A percentile compares a stretch with the other conserved stretches of the same genome.
These are phyloP conservation scores for Aspergillus phoenicis DNA, from an alignment of 2,329 filamentous ascomycete species.

Conservation along the genomic window DNA sequence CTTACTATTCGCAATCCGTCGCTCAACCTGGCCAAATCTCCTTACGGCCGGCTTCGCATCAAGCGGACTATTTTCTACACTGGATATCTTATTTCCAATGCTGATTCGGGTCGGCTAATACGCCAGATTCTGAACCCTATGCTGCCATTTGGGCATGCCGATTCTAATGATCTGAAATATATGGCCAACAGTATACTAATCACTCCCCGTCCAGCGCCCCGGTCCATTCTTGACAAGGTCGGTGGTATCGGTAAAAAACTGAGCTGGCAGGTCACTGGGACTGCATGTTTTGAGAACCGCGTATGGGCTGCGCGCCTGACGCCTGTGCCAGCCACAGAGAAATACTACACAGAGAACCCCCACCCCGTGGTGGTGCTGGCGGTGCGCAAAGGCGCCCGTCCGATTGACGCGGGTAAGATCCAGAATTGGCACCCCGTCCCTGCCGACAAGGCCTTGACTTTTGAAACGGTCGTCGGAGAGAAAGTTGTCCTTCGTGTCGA, in stretches of 20 bases:
- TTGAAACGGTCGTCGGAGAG: conserved; percentile 83
- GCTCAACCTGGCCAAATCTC: conserved; percentile 44
- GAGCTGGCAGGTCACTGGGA: conserved; percentile 77
- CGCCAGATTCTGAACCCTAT: conserved; percentile 60
- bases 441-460: conserved; percentile 69
- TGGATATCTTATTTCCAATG: conserved; percentile 77
- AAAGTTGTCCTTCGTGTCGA: conserved; percentile 83
- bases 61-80: conserved; percentile 90
- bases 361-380: conserved; percentile 81
- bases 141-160: conserved; percentile 63
- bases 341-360: conserved; percentile 76
- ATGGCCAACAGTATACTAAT: conserved; percentile 93
- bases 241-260: conserved; percentile 84
- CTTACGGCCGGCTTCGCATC: conserved; percentile 63
- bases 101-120: conserved; percentile 72
- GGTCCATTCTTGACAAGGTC: conserved; percentile 74
- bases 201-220: conserved; percentile 72
- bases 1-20: conserved; percentile 32
- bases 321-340: conserved; percentile 68
- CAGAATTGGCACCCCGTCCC: conserved; percentile 79
- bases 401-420: conserved; percentile 79
- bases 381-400: conserved; percentile 71
- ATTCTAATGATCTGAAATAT: conserved; percentile 70
- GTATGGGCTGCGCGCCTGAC: conserved; percentile 83
- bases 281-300: not conserved